These are phyloP conservation scores for Curvularia eragrostidis DNA, from an alignment of 2,329 filamentous ascomycete species.

Conservation along the genomic window DNA sequence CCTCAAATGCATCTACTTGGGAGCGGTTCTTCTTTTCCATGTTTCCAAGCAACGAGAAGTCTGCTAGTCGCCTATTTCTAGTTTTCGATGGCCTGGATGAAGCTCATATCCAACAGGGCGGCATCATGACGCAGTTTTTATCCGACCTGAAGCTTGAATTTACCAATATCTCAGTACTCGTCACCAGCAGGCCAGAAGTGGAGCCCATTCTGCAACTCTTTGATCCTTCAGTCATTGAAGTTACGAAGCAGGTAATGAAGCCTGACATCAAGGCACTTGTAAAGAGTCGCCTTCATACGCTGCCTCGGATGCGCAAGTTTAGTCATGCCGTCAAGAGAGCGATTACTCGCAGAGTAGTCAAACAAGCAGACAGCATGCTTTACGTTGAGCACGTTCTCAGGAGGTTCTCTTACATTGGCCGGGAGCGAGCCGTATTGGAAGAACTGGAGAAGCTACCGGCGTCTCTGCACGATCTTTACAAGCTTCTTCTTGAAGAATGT, in stretches of 20 bases:
- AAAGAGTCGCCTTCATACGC: background rate
- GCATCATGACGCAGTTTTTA: conserved; percentile 3
- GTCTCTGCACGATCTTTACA: conserved; percentile 23
- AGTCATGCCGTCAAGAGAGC: conserved; percentile 37
- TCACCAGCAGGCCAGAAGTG: conserved; percentile 3
- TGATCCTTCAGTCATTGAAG: background rate
- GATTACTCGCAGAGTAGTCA: conserved; percentile 39
- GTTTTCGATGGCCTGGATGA: conserved; percentile 6
- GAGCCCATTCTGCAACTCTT: background rate
- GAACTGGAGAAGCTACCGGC: conserved; percentile 32
- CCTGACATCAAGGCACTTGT: background rate
- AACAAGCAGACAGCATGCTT: conserved; percentile 46
- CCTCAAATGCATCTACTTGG: background rate
- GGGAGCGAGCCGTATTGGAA: conserved; percentile 45
- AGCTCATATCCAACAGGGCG: background rate
- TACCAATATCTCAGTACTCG: background rate
- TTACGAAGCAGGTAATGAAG: background rate
- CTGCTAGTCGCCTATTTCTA: background rate
- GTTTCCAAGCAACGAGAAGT: background rate
- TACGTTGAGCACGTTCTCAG: conserved; percentile 49
- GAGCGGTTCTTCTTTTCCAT: background rate
- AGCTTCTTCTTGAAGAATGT: conserved; percentile 26
- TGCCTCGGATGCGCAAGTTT: conserved; percentile 24
- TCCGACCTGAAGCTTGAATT: background rate
- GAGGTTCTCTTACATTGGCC: conserved; percentile 40